These are phyloP conservation scores for Babesia caballi DNA, from an alignment of 169 alveolate species.

Conservation along the genomic window DNA sequence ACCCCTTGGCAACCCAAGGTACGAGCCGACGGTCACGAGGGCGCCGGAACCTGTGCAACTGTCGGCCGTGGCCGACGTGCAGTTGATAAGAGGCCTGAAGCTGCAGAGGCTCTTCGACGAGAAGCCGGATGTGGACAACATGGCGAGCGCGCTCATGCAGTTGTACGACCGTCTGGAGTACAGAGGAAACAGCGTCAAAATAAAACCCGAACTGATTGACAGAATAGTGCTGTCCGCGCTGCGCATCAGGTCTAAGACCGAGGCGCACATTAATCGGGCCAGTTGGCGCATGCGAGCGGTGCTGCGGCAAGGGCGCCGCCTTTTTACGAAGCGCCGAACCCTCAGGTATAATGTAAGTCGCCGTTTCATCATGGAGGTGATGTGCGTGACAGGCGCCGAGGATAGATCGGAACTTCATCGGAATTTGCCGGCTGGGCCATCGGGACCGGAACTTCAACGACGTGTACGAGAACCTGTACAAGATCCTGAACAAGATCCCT, in stretches of 20 bases:
- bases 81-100: constrained; percentile 47
- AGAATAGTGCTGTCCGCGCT: constrained; percentile 23
- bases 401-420: constrained; percentile 28
- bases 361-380: neutral
- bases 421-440: neutral
- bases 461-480: constrained; percentile 48
- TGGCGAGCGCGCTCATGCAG: constrained; percentile 44
- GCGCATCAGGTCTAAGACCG: constrained; percentile 43
- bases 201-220: constrained; percentile 3
- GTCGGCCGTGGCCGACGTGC: constrained; percentile 15
- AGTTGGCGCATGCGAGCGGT: constrained; percentile 13
- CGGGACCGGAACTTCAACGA: constrained; percentile 37
- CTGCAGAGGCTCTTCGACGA: constrained; percentile 65
- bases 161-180: constrained; percentile 21
- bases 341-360: constrained; percentile 41
- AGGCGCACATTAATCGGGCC: constrained; percentile 9
- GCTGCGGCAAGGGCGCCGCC: constrained; percentile 3
- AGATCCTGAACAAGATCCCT: constrained; percentile 47
- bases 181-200: neutral
- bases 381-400: constrained; percentile 37
- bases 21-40: constrained; percentile 12
- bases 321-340: constrained; percentile 11
- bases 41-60: neutral
- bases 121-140: constrained; percentile 60
- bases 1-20: neutral